Percentiles rank a stretch among this genome's conserved stretches.
phyloP scores from a whole-genome alignment of 345 rosid species.

The Syzygium aromaticum region DNA sequence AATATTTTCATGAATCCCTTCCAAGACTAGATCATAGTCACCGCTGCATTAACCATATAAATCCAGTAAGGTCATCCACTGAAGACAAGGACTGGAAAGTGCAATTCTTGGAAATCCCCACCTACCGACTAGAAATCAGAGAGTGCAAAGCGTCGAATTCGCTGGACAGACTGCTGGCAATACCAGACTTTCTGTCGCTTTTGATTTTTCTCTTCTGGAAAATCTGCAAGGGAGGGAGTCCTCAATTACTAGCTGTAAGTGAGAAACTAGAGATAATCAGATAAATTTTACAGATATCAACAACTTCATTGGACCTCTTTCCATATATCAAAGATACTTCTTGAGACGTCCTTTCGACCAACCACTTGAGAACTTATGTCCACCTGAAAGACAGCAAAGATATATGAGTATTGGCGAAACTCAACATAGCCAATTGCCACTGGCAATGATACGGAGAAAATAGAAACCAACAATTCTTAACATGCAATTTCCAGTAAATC shows the following conservation, averaged over 20 bases:
- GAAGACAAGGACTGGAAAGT: neutral
- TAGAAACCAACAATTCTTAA: neutral
- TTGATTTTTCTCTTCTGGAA: slow-evolving; percentile 70
- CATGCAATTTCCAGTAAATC: neutral
- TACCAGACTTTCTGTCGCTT: slow-evolving; percentile 31
- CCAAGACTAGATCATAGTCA: slow-evolving; percentile 76
- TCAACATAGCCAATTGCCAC: neutral
- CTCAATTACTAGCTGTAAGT: neutral
- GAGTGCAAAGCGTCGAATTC: slow-evolving; percentile 55
- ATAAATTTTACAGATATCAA: neutral
- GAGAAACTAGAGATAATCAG: neutral
- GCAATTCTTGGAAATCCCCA: neutral
- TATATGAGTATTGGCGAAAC: neutral
- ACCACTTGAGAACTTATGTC: slow-evolving; percentile 84
- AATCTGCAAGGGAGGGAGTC: slow-evolving; percentile 34
- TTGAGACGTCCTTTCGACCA: slow-evolving; percentile 86
- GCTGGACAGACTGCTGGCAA: slow-evolving; percentile 23
- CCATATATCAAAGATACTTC: slow-evolving; percentile 85
- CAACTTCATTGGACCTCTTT: slow-evolving; percentile 55
- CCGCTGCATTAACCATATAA: slow-evolving; percentile 45
- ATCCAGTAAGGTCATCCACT: slow-evolving; percentile 9
- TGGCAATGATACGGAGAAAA: neutral
- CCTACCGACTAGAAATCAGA: slow-evolving; percentile 67
- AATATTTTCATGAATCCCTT: slow-evolving; percentile 85
- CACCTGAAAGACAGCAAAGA: slow-evolving; percentile 37